These are phyloP conservation scores for Pseudoturritis turrita DNA, from an alignment of 345 rosid species.

Conservation along the genomic window DNA sequence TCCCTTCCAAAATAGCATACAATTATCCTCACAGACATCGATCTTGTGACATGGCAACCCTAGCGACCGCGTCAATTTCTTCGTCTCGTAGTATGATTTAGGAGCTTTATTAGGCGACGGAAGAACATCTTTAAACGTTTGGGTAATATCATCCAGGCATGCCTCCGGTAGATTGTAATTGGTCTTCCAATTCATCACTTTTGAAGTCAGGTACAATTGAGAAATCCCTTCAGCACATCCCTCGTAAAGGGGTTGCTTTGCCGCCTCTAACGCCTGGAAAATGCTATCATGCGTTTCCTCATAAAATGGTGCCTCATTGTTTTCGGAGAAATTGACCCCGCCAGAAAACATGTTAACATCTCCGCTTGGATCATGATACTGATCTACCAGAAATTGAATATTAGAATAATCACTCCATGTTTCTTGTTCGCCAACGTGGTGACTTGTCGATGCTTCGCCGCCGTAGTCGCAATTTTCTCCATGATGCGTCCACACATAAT, in stretches of 20 bases:
- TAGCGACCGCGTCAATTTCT: not conserved
- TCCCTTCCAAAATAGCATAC: not conserved
- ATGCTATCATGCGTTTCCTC: not conserved
- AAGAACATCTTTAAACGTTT: not conserved
- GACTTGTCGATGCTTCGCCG: not conserved
- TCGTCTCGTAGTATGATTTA: not conserved
- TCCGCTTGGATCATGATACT: too few relatives aligned
- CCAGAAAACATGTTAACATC: too few relatives aligned
- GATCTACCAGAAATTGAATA: too few relatives aligned
- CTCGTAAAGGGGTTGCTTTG: not conserved
- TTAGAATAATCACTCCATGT: too few relatives aligned
- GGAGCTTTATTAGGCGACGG: not conserved
- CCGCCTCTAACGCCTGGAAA: not conserved
- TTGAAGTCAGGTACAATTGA: not conserved
- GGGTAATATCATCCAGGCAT: not conserved
- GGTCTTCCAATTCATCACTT: not conserved
- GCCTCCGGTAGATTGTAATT: not conserved
- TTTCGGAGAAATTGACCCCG: too few relatives aligned
- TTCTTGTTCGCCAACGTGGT: too few relatives aligned
- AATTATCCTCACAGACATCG: not conserved
- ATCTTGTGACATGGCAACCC: not conserved
- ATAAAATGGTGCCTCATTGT: not conserved
- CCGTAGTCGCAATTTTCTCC: not conserved
- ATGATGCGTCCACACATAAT: not conserved
- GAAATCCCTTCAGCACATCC: not conserved